A percentile compares a stretch with the other conserved stretches of the same genome.
These are phyloP conservation scores for Ascochyta lentis DNA, from an alignment of 2,329 filamentous ascomycete genomes.

Conservation along the genomic window DNA sequence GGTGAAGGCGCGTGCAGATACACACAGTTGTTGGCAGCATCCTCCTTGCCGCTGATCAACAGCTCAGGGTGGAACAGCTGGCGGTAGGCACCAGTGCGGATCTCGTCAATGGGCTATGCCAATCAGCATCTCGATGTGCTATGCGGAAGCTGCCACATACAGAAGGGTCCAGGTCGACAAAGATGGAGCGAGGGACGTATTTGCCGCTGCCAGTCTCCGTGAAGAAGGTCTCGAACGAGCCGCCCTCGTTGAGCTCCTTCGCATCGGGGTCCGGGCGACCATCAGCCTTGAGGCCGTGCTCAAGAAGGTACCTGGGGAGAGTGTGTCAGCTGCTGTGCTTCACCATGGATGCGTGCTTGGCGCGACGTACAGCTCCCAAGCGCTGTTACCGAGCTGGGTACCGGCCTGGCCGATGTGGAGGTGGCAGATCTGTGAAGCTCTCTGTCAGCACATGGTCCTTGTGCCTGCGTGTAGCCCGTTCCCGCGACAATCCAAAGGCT, in stretches of 20 bases:
- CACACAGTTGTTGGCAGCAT: constrained; percentile 76
- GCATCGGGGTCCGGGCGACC: constrained; percentile 68
- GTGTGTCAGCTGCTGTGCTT: constrained; percentile 27
- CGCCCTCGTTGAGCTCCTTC: constrained; percentile 65
- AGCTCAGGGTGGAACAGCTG: constrained; percentile 76
- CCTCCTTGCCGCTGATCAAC: constrained; percentile 76
- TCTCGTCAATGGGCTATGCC: constrained; percentile 70
- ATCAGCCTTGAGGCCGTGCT: constrained; percentile 72
- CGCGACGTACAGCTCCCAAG: constrained; percentile 73
- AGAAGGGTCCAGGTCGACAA: constrained; percentile 75
- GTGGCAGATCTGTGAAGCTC: constrained; percentile 63
- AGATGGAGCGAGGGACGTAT: constrained; percentile 75
- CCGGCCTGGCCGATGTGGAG: constrained; percentile 75
- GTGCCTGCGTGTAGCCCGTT: not conserved
- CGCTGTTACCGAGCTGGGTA: constrained; percentile 76
- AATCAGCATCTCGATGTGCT: constrained; percentile 25
- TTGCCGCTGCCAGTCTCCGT: constrained; percentile 74
- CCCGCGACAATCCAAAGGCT: not conserved
- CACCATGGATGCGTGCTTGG: constrained; percentile 11
- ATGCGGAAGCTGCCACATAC: constrained; percentile 46
- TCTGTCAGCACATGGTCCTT: constrained; percentile 21
- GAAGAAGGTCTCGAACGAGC: constrained; percentile 76
- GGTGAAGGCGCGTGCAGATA: not conserved
- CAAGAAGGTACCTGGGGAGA: constrained; percentile 69
- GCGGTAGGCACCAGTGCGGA: constrained; percentile 71